Evolutionary conservation across 495 filamentous ascomycete species (phyloP).

Genomic region (Penicillium coprophilum): DNA sequence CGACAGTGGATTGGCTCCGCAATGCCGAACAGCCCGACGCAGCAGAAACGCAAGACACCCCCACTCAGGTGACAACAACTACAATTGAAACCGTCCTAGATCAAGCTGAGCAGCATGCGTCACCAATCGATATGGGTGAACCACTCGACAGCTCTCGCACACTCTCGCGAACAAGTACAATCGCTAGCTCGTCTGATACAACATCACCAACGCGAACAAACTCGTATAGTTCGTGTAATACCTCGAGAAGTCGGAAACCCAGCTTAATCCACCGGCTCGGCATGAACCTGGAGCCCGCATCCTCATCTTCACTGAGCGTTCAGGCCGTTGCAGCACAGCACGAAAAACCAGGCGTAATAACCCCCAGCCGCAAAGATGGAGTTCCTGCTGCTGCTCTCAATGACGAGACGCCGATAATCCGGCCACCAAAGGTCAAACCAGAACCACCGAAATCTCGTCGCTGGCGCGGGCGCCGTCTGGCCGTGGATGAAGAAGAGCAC

Average conservation of each 20-base stretch:
- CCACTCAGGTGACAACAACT: constrained; percentile 13
- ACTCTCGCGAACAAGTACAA: constrained; percentile 48
- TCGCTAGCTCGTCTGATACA: constrained; percentile 31
- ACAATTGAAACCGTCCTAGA: constrained; percentile 31
- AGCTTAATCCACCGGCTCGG: constrained; percentile 39
- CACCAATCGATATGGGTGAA: constrained; percentile 29
- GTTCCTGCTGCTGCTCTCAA: constrained; percentile 13
- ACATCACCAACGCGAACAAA: constrained; percentile 32
- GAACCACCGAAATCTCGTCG: constrained; percentile 47
- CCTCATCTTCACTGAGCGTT: constrained; percentile 60
- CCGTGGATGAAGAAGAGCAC: constrained; percentile 27
- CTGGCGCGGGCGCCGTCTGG: constrained; percentile 39
- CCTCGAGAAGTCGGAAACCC: constrained; percentile 21
- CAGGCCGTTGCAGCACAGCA: constrained; percentile 74
- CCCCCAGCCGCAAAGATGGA: constrained; percentile 64
- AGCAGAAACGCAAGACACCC: constrained; percentile 12
- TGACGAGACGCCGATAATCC: constrained; percentile 22
- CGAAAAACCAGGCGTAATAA: constrained; percentile 83
- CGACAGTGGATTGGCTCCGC: constrained; percentile 78
- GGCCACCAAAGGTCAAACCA: constrained; percentile 40
- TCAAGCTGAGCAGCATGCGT: constrained; percentile 16
- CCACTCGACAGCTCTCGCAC: constrained; percentile 31
- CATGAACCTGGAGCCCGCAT: constrained; percentile 49
- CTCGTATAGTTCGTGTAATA: constrained; percentile 28
- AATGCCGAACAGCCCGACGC: constrained; percentile 32